phyloP scores from a whole-genome alignment of 768 basidiomycete species.

The Hygrocybe punicea region DNA sequence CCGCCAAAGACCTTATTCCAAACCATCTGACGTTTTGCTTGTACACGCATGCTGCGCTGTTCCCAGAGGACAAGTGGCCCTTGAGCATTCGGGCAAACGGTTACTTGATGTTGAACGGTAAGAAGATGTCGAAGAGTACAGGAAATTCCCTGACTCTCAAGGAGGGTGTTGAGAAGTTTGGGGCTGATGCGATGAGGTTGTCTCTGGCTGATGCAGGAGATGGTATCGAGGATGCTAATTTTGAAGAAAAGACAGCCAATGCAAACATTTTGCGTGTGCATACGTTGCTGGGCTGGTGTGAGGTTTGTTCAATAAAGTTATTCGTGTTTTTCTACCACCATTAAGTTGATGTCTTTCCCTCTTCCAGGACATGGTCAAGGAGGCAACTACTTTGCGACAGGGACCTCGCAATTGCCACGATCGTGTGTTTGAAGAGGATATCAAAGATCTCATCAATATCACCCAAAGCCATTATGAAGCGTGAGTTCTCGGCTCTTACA shows the following conservation, averaged over 20 bases:
- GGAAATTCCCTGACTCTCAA: conserved; percentile 92
- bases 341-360: conserved; percentile 6
- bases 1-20: conserved; percentile 93
- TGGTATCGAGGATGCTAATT: conserved; percentile 97
- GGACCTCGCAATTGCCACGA: conserved; percentile 84
- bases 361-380: conserved; percentile 72
- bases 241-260: conserved; percentile 97
- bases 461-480: conserved; percentile 77
- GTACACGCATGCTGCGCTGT: conserved; percentile 94
- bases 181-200: conserved; percentile 91
- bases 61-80: conserved; percentile 89
- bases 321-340: background rate
- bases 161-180: conserved; percentile 90
- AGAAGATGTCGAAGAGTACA: conserved; percentile 98
- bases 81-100: conserved; percentile 92
- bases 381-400: conserved; percentile 64
- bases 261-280: conserved; percentile 92
- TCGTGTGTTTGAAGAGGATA: conserved; percentile 84
- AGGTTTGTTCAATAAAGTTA: conserved; percentile 49
- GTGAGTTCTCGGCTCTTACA: conserved; percentile 47
- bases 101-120: conserved; percentile 93
- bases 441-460: conserved; percentile 78
- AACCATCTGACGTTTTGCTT: conserved; percentile 93
- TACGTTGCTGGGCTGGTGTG: conserved; percentile 88
- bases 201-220: conserved; percentile 95